Evolutionary conservation across 148 eudicot genomes (phyloP), one percentile per base, ranked within the genome.

Genomic region (Camellia sinensis): DNA sequence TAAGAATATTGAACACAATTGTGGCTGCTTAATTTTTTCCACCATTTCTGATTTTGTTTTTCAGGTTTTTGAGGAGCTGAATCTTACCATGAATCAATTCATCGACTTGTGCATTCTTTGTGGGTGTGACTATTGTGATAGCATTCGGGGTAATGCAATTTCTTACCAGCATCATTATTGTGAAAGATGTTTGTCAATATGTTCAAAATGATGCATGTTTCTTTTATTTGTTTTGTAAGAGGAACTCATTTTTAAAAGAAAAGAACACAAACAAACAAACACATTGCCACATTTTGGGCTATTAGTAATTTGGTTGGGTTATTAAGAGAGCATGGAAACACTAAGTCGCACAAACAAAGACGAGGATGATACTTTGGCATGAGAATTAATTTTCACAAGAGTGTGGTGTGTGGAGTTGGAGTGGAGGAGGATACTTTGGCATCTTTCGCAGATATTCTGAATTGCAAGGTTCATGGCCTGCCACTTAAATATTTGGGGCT

Each of bases 41-140:
- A 52, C 65, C 21, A 22, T 22, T 59, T 15, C 12, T 74, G 41
- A 41, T 75, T 77, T 45, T 85, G 56, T 81, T 84, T 84, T 83
- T 69, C 88, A 97, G 99, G 89, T 94, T 64, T 87, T 97, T 89
- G 97, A 92, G 86, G 99, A 89, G 78, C 87, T 94, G 82, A 85
- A 90, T 71, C 92, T 97, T 82, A 90, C 93, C 54, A 97, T 97
- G 99, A 98, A 97, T 87, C 99, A 97, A 73, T 97, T 97, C 85
- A 94, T 94, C 65, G 99, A 97, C 87, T 81, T 97, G 81, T 97
- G 99, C 93, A 97, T 94, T 83, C 97, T 97, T 71, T 92, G 89
- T 83, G 99, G 99, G 14, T 97, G 99, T 76, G 99, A 97, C 78
- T 94, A 97, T 80, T 97, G 99, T 80, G 99, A 97, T 65, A 92